Percentiles rank a stretch among this genome's conserved stretches.
Conservation (phyloP, 2,329 filamentous ascomycete species). For the Emergomyces orientalis region DNA sequence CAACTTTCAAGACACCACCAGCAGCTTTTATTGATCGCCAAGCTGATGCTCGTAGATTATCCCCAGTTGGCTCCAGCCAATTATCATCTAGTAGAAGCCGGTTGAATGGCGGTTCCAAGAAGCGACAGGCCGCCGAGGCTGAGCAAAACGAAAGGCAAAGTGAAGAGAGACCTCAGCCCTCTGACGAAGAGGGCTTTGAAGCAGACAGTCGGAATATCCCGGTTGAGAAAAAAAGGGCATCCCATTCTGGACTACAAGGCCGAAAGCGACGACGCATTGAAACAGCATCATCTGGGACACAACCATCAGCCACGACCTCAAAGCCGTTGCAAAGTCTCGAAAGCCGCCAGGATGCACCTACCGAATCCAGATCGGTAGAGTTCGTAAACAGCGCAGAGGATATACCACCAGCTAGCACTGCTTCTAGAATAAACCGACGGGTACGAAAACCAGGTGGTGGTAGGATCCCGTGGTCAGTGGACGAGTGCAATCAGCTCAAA, state of each 20-base stretch:
- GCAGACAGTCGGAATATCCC: slow-evolving; percentile 24
- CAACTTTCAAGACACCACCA: slow-evolving; percentile 6
- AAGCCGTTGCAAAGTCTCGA: background rate
- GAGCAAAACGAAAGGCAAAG: slow-evolving; percentile 13
- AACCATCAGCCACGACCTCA: background rate
- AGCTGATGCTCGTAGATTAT: slow-evolving; percentile 25
- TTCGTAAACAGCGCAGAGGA: too few species aligned
- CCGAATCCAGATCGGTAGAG: background rate
- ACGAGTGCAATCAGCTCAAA: slow-evolving; percentile 39
- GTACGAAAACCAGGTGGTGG: slow-evolving; percentile 3
- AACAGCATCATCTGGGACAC: background rate
- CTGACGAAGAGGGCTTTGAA: slow-evolving; percentile 22
- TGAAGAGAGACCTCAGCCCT: background rate
- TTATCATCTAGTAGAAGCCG: background rate
- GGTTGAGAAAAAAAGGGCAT: background rate
- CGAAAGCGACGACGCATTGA: slow-evolving; percentile 1
- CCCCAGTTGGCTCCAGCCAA: slow-evolving; percentile 22
- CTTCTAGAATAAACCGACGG: background rate
- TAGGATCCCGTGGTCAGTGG: slow-evolving; percentile 26
- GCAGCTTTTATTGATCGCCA: slow-evolving; percentile 31
- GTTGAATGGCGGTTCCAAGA: slow-evolving; percentile 13
- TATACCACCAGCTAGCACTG: background rate
- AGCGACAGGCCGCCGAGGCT: slow-evolving; percentile 10
- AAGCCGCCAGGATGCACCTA: background rate
- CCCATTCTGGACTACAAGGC: background rate